Conservation (phyloP, 805 yeast genomes). For the Yarrowia bubula region DNA sequence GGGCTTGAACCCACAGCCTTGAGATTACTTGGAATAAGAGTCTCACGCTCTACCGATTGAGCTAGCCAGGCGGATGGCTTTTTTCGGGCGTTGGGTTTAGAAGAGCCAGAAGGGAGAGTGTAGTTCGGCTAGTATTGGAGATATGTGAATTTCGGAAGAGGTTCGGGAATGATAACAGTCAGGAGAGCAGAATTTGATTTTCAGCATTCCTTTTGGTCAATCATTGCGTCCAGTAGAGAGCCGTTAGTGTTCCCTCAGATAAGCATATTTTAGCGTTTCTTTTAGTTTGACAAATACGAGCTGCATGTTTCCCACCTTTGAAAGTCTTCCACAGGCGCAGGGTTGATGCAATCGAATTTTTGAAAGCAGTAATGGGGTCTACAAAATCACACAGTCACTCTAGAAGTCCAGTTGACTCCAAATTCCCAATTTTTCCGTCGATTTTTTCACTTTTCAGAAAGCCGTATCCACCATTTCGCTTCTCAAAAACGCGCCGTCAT, state of each 20-base stretch:
- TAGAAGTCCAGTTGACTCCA: neutral
- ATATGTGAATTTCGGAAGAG: too few relatives aligned
- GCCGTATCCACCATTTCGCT: neutral
- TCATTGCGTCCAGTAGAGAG: too few relatives aligned
- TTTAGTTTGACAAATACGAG: neutral
- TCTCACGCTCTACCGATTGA: constrained; percentile 23
- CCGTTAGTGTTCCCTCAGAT: neutral
- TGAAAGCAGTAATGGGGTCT: too few relatives aligned
- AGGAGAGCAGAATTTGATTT: too few relatives aligned
- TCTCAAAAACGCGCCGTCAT: neutral
- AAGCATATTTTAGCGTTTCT: neutral
- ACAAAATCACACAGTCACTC: too few relatives aligned
- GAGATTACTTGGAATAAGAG: constrained; percentile 8
- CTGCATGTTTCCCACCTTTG: neutral
- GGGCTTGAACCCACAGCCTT: constrained; percentile 24
- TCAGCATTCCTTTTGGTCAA: too few relatives aligned
- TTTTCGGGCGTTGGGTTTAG: too few relatives aligned
- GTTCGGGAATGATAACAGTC: too few relatives aligned
- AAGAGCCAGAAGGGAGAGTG: too few relatives aligned
- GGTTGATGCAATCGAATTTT: too few relatives aligned
- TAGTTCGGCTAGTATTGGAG: too few relatives aligned
- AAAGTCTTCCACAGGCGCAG: neutral
- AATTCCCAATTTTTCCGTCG: too few relatives aligned
- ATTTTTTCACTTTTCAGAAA: neutral
- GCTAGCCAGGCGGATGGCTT: constrained; percentile 5